These are phyloP conservation scores for Ustulina deusta DNA, from an alignment of 2,329 filamentous ascomycete genomes.

Conservation along the genomic window DNA sequence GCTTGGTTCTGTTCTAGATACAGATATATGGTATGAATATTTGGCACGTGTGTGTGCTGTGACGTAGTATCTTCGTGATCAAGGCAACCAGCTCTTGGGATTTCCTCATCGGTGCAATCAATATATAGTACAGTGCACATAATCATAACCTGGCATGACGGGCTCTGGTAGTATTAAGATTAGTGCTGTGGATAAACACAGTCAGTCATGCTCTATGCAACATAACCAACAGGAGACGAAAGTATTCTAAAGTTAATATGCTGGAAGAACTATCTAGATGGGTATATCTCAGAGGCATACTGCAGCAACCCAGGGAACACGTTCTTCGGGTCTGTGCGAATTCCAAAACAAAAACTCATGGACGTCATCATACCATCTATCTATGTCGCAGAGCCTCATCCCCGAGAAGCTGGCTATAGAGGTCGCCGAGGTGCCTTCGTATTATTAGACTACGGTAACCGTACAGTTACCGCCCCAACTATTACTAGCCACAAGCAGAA, in stretches of 20 bases:
- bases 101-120: not conserved
- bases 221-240: too few species aligned
- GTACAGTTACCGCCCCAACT: not conserved
- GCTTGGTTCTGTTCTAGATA: not conserved
- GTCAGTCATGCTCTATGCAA: too few species aligned
- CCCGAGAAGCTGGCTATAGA: not conserved
- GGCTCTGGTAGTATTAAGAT: not conserved
- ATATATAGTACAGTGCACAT: too few species aligned
- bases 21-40: not conserved
- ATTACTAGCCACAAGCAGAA: too few species aligned
- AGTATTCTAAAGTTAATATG: too few species aligned
- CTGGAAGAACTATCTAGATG: too few species aligned
- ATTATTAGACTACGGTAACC: not conserved
- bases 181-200: too few species aligned
- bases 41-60: not conserved
- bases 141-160: not conserved
- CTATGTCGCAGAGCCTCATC: too few species aligned
- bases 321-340: not conserved
- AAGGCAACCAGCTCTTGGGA: not conserved
- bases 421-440: too few species aligned
- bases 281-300: too few species aligned
- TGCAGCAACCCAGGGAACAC: not conserved
- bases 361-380: too few species aligned
- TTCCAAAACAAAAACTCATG: too few species aligned
- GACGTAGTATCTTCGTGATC: not conserved